A percentile compares a stretch with the other conserved stretches of the same genome.
Evolutionary conservation across 1,284 basidiomycete species (phyloP).

Genomic region (Inonotus obliquus): DNA sequence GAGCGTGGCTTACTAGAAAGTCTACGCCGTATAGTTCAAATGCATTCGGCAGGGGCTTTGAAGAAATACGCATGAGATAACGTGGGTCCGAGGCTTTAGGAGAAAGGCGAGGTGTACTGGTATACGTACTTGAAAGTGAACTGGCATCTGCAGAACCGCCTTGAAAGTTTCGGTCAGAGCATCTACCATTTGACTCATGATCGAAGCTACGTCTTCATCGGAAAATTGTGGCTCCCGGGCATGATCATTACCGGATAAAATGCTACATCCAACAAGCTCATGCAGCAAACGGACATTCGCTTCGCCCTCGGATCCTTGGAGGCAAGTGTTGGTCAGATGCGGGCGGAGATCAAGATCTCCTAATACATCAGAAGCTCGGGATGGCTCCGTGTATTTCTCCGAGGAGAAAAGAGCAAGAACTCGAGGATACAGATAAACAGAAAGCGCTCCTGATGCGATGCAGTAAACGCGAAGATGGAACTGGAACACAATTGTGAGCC

Average conservation of each 20-base stretch:
- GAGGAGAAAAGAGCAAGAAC: slow-evolving; percentile 86
- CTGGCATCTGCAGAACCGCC: slow-evolving; percentile 77
- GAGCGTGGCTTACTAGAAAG: slow-evolving; percentile 68
- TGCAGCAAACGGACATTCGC: slow-evolving; percentile 69
- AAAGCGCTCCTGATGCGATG: slow-evolving; percentile 76
- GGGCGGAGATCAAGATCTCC: slow-evolving; percentile 55
- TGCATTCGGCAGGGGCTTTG: slow-evolving; percentile 80
- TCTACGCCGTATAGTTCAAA: slow-evolving; percentile 96
- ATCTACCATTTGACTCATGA: slow-evolving; percentile 60
- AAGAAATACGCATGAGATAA: neutral
- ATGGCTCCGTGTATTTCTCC: slow-evolving; percentile 52
- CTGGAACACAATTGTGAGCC: slow-evolving; percentile 35
- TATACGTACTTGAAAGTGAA: slow-evolving; percentile 77
- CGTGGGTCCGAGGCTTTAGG: slow-evolving; percentile 1
- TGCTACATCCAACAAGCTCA: slow-evolving; percentile 65
- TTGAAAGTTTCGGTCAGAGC: slow-evolving; percentile 80
- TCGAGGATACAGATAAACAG: slow-evolving; percentile 75
- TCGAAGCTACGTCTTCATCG: slow-evolving; percentile 47
- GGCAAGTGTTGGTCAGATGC: slow-evolving; percentile 94
- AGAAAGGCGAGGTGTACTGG: neutral
- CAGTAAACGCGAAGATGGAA: slow-evolving; percentile 96
- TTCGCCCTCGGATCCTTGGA: slow-evolving; percentile 73
- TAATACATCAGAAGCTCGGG: slow-evolving; percentile 22
- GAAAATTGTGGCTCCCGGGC: slow-evolving; percentile 30
- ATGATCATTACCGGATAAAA: slow-evolving; percentile 36